Percentiles rank a stretch among this genome's conserved stretches.
Evolutionary conservation across 2,329 filamentous ascomycete species (phyloP).

Genomic region (Fusarium xyrophilum): DNA sequence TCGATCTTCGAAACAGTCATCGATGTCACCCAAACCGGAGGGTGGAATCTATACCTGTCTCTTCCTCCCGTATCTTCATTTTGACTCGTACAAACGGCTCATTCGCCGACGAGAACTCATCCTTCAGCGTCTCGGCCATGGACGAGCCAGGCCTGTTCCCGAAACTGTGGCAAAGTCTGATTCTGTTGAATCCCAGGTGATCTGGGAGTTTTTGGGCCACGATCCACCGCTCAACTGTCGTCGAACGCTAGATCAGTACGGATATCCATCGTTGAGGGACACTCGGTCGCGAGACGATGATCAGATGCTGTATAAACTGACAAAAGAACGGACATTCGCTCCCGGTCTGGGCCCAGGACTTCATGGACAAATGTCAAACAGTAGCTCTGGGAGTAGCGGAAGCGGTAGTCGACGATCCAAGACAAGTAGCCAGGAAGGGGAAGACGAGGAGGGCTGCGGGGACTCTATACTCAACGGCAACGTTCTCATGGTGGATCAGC

Average conservation of each 20-base stretch:
- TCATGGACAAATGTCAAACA: conserved; percentile 43
- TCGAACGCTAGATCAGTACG: conserved; percentile 68
- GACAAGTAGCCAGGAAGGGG: conserved; percentile 40
- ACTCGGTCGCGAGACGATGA: conserved; percentile 68
- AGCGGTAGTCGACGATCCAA: conserved; percentile 41
- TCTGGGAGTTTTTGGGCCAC: conserved; percentile 68
- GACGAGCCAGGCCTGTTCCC: conserved; percentile 63
- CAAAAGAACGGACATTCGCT: conserved; percentile 53
- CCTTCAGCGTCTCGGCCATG: conserved; percentile 58
- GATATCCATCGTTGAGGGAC: conserved; percentile 66
- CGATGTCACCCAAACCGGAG: conserved; percentile 41
- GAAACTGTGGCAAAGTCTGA: conserved; percentile 60
- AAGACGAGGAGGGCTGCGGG: conserved; percentile 40
- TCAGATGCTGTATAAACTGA: conserved; percentile 72
- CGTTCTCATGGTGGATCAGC: conserved; percentile 70
- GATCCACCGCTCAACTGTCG: conserved; percentile 68
- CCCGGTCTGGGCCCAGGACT: conserved; percentile 36
- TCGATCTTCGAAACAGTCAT: conserved; percentile 41
- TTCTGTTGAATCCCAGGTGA: conserved; percentile 64
- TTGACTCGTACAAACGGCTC: conserved; percentile 67
- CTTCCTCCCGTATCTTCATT: conserved; percentile 68
- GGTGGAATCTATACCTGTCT: conserved; percentile 54
- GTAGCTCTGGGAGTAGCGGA: conserved; percentile 36
- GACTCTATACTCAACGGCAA: conserved; percentile 60
- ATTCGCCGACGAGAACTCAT: conserved; percentile 64